Evolutionary conservation across 371 early-diverging fungal species (phyloP).

Genomic region (Apophysomyces variabilis): DNA sequence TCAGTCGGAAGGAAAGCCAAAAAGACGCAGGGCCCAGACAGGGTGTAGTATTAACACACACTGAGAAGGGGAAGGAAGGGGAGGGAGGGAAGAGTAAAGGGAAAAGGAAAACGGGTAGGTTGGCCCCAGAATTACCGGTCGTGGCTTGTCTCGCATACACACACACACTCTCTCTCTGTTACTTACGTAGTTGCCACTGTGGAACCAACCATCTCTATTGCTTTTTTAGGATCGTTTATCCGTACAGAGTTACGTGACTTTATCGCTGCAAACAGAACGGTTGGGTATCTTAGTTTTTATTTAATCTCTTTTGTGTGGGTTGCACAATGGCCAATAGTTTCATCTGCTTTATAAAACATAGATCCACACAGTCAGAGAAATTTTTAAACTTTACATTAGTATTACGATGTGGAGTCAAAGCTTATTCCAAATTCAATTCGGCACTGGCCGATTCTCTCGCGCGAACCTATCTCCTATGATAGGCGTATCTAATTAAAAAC

Average conservation of each 20-base stretch:
- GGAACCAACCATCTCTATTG: background rate
- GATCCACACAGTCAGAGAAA: background rate
- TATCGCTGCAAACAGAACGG: too few relatives aligned
- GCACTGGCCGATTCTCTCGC: constrained; percentile 2
- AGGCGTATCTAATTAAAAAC: too few relatives aligned
- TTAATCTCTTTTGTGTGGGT: constrained; percentile 7
- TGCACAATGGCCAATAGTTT: constrained; percentile 6
- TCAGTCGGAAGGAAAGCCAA: constrained; percentile 1
- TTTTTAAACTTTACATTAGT: background rate
- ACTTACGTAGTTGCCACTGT: background rate
- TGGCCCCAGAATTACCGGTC: background rate
- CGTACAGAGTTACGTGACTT: too few relatives aligned
- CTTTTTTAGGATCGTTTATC: background rate
- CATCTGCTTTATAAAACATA: background rate
- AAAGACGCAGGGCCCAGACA: constrained; percentile 8
- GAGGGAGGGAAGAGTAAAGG: background rate
- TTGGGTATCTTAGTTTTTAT: background rate
- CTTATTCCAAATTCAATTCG: background rate
- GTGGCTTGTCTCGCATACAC: background rate
- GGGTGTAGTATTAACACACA: background rate
- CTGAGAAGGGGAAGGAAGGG: background rate
- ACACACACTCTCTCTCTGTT: background rate
- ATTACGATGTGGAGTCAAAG: constrained; percentile 6
- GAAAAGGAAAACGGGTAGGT: background rate
- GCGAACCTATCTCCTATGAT: background rate